These are phyloP conservation scores for Tetrahymena borealis DNA, from an alignment of 73 alveolate species.

Conservation along the genomic window DNA sequence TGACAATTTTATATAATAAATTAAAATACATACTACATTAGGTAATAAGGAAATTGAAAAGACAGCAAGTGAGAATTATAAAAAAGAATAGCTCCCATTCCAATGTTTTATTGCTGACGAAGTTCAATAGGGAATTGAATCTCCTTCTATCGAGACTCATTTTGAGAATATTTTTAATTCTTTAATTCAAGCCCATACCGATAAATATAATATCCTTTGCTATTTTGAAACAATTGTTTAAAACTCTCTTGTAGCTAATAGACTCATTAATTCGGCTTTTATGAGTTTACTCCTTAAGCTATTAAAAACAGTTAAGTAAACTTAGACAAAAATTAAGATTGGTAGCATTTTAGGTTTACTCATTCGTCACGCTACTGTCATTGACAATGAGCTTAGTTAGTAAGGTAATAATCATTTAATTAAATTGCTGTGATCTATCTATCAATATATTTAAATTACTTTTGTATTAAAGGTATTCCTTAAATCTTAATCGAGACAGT, in stretches of 20 bases:
- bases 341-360: conserved; percentile 87
- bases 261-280: conserved; percentile 82
- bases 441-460: not conserved
- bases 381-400: conserved; percentile 67
- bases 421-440: not conserved
- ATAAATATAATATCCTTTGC: conserved; percentile 69
- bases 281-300: conserved; percentile 63
- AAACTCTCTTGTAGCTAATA: conserved; percentile 78
- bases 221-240: conserved; percentile 86
- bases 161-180: conserved; percentile 67
- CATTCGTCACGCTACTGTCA: conserved; percentile 92
- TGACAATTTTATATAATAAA: not conserved
- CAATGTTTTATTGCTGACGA: conserved; percentile 78
- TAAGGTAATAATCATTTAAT: not conserved
- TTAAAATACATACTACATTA: too few species aligned
- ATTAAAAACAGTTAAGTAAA: conserved; percentile 69
- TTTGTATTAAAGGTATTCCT: conserved; percentile 6
- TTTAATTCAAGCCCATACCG: conserved; percentile 53
- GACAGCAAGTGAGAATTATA: conserved; percentile 54
- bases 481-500: conserved; percentile 55
- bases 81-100: conserved; percentile 57
- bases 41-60: conserved; percentile 87
- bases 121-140: conserved; percentile 57
- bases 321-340: conserved; percentile 68
- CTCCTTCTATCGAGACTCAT: conserved; percentile 63